phyloP scores from a whole-genome alignment of 2,329 filamentous ascomycete genomes.

The Hirsutella thompsonii region DNA sequence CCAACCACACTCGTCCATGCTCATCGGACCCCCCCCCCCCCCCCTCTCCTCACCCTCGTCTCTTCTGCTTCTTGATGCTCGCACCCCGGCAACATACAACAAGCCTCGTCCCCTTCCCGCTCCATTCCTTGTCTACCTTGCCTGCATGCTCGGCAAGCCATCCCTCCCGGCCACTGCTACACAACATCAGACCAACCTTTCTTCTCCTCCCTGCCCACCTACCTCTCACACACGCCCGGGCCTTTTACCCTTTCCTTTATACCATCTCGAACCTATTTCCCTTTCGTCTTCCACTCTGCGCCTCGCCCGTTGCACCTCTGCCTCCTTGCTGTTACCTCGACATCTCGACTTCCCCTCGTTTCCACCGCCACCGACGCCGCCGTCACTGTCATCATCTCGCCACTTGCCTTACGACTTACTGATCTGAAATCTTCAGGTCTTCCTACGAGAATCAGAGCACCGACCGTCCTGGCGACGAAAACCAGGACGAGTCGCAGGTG shows the following conservation, averaged over 20 bases:
- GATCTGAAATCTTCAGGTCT: neutral
- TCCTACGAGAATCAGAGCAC: neutral
- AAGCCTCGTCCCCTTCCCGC: neutral
- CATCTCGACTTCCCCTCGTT: neutral
- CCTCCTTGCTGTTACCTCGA: neutral
- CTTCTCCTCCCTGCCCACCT: conserved; percentile 1
- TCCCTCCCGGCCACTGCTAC: conserved; percentile 1
- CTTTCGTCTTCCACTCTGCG: neutral
- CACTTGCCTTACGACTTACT: neutral
- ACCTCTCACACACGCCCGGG: neutral
- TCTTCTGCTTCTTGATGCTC: neutral
- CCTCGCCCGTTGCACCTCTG: neutral
- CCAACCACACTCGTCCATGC: too few species aligned
- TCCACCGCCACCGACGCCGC: neutral
- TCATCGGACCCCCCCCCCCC: too few species aligned
- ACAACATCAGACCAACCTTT: conserved; percentile 1
- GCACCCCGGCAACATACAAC: neutral
- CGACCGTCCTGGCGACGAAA: neutral
- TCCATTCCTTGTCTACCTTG: neutral
- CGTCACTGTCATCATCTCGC: neutral
- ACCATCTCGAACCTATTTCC: neutral
- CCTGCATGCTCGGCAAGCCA: conserved; percentile 1
- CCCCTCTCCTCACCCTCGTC: too few species aligned
- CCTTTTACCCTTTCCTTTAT: neutral
- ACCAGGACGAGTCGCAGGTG: neutral